Evolutionary conservation across 148 eudicot genomes (phyloP).

Genomic region (Rhododendron simsii): DNA sequence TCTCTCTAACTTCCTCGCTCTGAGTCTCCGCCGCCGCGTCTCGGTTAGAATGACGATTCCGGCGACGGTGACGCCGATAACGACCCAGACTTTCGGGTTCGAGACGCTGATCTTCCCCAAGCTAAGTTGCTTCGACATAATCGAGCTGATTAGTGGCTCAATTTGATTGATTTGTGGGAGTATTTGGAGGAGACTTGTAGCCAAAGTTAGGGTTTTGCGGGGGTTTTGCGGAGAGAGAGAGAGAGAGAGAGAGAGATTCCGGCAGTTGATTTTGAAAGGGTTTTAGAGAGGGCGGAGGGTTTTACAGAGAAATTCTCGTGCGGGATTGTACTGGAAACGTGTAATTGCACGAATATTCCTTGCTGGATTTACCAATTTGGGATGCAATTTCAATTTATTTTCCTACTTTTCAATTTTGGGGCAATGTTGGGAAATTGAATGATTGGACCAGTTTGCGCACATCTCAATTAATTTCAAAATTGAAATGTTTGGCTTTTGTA

Average conservation of each 20-base stretch:
- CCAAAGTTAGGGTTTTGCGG: neutral
- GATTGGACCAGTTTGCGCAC: no score
- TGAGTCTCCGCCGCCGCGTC: slow-evolving; percentile 38
- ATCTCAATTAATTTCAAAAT: no score
- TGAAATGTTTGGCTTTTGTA: no score
- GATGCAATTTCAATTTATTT: neutral
- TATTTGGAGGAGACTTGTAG: neutral
- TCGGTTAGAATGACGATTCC: slow-evolving; percentile 56
- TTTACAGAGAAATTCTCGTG: neutral
- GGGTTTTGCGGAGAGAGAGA: no score
- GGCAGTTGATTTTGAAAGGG: neutral
- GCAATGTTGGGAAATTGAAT: no score
- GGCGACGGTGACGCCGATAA: slow-evolving; percentile 67
- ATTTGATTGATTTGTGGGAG: neutral
- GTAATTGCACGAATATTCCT: neutral
- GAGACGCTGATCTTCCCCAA: slow-evolving; percentile 26
- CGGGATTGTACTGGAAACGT: neutral
- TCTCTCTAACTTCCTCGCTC: slow-evolving; percentile 20
- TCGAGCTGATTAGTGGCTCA: neutral
- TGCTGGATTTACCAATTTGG: neutral
- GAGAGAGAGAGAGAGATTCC: neutral
- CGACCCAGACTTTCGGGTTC: slow-evolving; percentile 64
- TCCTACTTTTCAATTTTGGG: neutral
- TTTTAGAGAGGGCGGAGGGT: neutral
- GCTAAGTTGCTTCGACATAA: slow-evolving; percentile 21